A percentile compares a stretch with the other conserved stretches of the same genome.
Conservation (phyloP, 2,329 filamentous ascomycete species). For the Botryotinia globosa region DNA sequence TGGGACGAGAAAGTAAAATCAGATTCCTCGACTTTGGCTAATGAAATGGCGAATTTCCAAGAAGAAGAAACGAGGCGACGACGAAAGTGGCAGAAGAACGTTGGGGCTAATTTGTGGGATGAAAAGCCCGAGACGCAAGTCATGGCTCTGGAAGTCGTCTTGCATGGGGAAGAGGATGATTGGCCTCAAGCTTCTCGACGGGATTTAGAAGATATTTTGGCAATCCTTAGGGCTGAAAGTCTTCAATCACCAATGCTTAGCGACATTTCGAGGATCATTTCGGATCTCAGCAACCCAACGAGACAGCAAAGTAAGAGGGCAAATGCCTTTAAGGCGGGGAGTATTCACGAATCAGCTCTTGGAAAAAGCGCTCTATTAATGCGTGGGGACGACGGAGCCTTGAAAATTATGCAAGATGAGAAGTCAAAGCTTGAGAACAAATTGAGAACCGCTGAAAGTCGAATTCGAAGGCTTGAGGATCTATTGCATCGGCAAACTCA, state of each 20-base stretch:
- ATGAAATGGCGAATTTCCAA: slow-evolving; percentile 88
- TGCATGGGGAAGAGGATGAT: slow-evolving; percentile 72
- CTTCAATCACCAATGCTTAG: slow-evolving; percentile 64
- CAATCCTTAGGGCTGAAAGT: slow-evolving; percentile 61
- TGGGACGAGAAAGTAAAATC: slow-evolving; percentile 89
- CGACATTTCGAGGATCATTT: slow-evolving; percentile 72
- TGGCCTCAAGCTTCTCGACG: slow-evolving; percentile 78
- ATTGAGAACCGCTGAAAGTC: slow-evolving; percentile 79
- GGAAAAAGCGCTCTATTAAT: slow-evolving; percentile 84
- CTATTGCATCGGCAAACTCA: slow-evolving; percentile 80
- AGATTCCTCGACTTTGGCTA: slow-evolving; percentile 82
- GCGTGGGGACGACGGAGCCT: slow-evolving; percentile 81
- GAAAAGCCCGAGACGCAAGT: slow-evolving; percentile 67
- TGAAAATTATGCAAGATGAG: slow-evolving; percentile 75
- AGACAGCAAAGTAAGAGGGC: slow-evolving; percentile 82
- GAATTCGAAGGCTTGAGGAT: slow-evolving; percentile 87
- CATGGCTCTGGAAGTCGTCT: slow-evolving; percentile 78
- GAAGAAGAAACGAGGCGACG: slow-evolving; percentile 89
- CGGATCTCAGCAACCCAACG: slow-evolving; percentile 76
- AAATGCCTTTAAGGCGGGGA: slow-evolving; percentile 95
- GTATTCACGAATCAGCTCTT: slow-evolving; percentile 84
- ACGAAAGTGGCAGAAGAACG: slow-evolving; percentile 84
- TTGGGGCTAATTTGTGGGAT: slow-evolving; percentile 66
- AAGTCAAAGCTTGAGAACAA: slow-evolving; percentile 72
- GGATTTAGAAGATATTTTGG: slow-evolving; percentile 73